Evolutionary conservation across 1,284 basidiomycete genomes (phyloP), one percentile per base, ranked within the genome.

Genomic region (Mycosarcoma maydis): DNA sequence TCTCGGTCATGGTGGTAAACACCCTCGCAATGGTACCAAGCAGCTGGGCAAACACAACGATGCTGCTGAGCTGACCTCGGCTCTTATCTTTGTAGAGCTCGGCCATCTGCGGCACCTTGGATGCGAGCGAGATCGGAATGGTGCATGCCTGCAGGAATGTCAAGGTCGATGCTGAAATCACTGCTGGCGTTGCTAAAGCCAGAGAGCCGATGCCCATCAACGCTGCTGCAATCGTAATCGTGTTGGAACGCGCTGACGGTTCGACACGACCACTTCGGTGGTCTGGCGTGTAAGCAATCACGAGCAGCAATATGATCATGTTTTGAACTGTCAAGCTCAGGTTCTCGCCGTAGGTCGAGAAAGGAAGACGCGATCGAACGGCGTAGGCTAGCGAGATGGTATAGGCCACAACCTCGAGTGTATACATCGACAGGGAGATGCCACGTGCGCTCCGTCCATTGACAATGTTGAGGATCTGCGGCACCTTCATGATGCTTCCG

Each of bases 401-500:
- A 77, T 94, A 95, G 0, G 91, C 87, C 16, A 91, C 84, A 0
- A 92, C 94, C 80, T 95, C 93, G 61, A 81, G 46, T 47, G 78
- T 64, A 57, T 83, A 78, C 80, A 78, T 84, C 59, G 66, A 79
- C 43, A 70, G 90, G 83, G 83, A 92, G 36, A 98, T 86, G 4
- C 94, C 94, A 32, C 89, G 85, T 0, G 93, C 92, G 7, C 91
- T 93, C 16, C 86, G 84, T 5, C 89, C 76, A 16, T 76, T 73
- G 7, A 86, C 72, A 52, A 87, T 86, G 79, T 85, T 86, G 75
- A 85, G 73, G 51, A 87, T 86, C 80, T 98, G 95, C 4, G 95
- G 95, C 13, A 98, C 86, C 84, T 98, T 98, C 88, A 98, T 92
- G 64, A 98, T 92, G 23, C 90, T 90, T 2, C 94, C 94, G 46